Conservation (phyloP, 257 asterid genomes). For the Verbascum thapsus region DNA sequence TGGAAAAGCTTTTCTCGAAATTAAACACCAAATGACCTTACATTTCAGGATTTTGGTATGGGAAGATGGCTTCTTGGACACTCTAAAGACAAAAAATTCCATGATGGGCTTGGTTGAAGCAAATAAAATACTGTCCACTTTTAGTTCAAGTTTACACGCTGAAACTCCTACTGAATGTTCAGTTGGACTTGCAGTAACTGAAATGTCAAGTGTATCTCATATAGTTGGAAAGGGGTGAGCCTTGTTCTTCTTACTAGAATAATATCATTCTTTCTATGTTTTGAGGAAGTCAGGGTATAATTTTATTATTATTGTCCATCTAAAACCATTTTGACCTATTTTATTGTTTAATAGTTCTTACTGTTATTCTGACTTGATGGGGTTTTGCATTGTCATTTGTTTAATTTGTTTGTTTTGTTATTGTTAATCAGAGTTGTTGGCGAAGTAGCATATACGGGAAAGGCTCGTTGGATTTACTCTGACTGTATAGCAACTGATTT, state of each 20-base stretch:
- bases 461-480: slow-evolving; percentile 68
- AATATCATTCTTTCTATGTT: neutral
- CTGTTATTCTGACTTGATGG: neutral
- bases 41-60: slow-evolving; percentile 75
- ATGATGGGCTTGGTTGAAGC: slow-evolving; percentile 38
- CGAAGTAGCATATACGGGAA: slow-evolving; percentile 58
- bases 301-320: neutral
- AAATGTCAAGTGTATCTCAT: slow-evolving; percentile 68
- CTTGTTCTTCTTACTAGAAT: slow-evolving; percentile 4
- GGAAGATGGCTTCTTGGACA: slow-evolving; percentile 80
- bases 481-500: slow-evolving; percentile 53
- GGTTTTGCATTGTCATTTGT: slow-evolving; percentile 1
- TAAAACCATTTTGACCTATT: slow-evolving; percentile 8
- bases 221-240: slow-evolving; percentile 74
- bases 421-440: slow-evolving; percentile 71
- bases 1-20: slow-evolving; percentile 2
- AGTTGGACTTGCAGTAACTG: slow-evolving; percentile 58
- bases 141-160: slow-evolving; percentile 35
- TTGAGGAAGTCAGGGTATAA: neutral
- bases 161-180: slow-evolving; percentile 43
- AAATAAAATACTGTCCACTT: slow-evolving; percentile 34
- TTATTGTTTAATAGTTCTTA: neutral
- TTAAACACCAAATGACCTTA: slow-evolving; percentile 26
- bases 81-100: slow-evolving; percentile 40
- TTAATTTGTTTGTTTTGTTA: slow-evolving; percentile 20